Evolutionary conservation across 768 basidiomycete genomes (phyloP), one percentile per base, ranked within the genome.

Genomic region (Cystofilobasidium macerans): DNA sequence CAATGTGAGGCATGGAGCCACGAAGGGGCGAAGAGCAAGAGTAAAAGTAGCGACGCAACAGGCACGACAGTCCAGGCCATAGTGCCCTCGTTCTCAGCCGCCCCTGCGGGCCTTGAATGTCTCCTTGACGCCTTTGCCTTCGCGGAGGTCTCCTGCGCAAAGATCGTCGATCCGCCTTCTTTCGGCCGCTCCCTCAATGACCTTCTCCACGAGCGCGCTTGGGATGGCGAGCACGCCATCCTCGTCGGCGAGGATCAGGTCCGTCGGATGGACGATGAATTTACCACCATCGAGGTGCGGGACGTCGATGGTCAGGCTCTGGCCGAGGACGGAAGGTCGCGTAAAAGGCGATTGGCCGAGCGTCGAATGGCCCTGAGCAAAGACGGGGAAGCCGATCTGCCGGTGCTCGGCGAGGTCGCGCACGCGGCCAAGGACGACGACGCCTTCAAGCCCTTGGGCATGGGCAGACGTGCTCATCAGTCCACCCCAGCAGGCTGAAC

Each of bases 171-270:
- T 76, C 57, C 82, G 81, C 70, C 81, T 79, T 20, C 82, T 84
- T 70, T 80, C 80, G 33, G 72, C 69, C n/a, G 86, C 88, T 28
- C 82, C 62, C 45, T 82, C 79, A 6, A 84, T 70, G 0, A 89
- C 88, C 64, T 81, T 73, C 22, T 76, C 76, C 40, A 83, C 79
- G 54, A 85, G 69, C 3, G 75, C 77, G 38, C 73, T 76, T 2
- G 89, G 85, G 32, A 94, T 82, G 71, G 85, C 88, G 3, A 97
- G 88, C 0, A 93, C 88, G 1, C 93, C 91, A 73, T 95, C 88
- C 64, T 84, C 81, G 75, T 95, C 92, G 30, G 85, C 89, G n/a
- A 92, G 74, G 57, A 94, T 81, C 81, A 85, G 82, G 74, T 93
- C 91, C 2, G 85, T 87, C 2, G 91, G 86, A 22, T 82, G 73